These are phyloP conservation scores for Phytophthora podocarpi DNA, from an alignment of 352 stramenopile species.

Conservation along the genomic window DNA sequence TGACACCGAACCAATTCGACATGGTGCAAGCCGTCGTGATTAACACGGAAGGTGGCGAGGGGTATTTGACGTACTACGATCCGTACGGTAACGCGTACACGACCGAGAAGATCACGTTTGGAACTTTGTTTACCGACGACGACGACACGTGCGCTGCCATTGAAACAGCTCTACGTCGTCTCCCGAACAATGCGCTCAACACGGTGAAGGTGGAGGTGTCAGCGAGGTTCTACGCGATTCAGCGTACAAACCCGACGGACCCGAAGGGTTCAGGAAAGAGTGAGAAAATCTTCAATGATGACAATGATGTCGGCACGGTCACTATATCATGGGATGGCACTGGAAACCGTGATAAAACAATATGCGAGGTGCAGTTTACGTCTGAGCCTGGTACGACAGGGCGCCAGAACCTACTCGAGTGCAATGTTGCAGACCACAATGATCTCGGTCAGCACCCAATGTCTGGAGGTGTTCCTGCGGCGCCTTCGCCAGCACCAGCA, in stretches of 20 bases:
- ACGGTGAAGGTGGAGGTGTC: constrained; percentile 27
- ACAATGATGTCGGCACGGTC: too few species aligned
- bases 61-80: constrained; percentile 72
- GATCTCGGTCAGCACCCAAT: constrained; percentile 44
- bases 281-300: constrained; percentile 8
- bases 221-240: constrained; percentile 31
- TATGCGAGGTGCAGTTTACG: constrained; percentile 55
- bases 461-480: neutral
- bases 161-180: constrained; percentile 39
- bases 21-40: constrained; percentile 52
- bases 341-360: neutral
- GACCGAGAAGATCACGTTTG: constrained; percentile 48
- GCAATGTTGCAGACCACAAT: constrained; percentile 47
- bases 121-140: neutral
- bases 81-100: constrained; percentile 74
- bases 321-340: neutral
- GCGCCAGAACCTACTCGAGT: constrained; percentile 60
- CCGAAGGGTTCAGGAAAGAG: neutral
- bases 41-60: neutral
- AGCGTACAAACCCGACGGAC: constrained; percentile 20
- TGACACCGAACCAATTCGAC: constrained; percentile 55
- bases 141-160: constrained; percentile 44
- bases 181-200: constrained; percentile 83
- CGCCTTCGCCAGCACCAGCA: too few species aligned
- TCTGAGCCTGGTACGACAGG: constrained; percentile 59